These are phyloP conservation scores for Trypethelium eluteriae DNA, from an alignment of 495 filamentous ascomycete genomes.

Conservation along the genomic window DNA sequence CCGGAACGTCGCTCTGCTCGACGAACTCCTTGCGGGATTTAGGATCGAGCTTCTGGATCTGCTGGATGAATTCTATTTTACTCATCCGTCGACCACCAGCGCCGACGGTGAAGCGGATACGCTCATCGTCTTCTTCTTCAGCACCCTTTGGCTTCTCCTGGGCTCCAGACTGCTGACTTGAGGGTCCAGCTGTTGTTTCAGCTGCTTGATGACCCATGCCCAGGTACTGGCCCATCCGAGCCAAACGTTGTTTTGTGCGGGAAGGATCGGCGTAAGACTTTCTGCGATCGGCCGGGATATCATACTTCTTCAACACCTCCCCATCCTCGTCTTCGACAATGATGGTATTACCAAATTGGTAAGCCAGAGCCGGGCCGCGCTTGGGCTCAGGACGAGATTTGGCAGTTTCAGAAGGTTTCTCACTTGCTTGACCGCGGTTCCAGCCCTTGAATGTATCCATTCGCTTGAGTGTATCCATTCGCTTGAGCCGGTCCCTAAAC, in stretches of 20 bases:
- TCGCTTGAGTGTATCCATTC: constrained; percentile 23
- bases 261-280: constrained; percentile 25
- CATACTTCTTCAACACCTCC: constrained; percentile 95
- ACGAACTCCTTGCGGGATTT: constrained; percentile 63
- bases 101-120: constrained; percentile 80
- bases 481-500: constrained; percentile 18
- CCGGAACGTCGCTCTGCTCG: constrained; percentile 57
- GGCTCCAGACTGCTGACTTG: constrained; percentile 16
- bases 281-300: constrained; percentile 52
- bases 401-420: background rate
- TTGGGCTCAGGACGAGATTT: constrained; percentile 18
- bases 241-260: constrained; percentile 44
- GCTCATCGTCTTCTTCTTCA: constrained; percentile 61
- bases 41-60: constrained; percentile 74
- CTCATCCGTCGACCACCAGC: constrained; percentile 71
- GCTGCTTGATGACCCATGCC: constrained; percentile 33
- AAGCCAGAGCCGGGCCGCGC: constrained; percentile 69
- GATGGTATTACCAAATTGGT: constrained; percentile 92
- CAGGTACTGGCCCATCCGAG: constrained; percentile 57
- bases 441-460: constrained; percentile 23
- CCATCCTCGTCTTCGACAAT: constrained; percentile 98
- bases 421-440: background rate
- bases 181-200: constrained; percentile 22
- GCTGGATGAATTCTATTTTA: constrained; percentile 82
- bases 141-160: constrained; percentile 18